A percentile compares a stretch with the other conserved stretches of the same genome.
These are phyloP conservation scores for Elsinoe perseae DNA, from an alignment of 2,329 filamentous ascomycete species.

Conservation along the genomic window DNA sequence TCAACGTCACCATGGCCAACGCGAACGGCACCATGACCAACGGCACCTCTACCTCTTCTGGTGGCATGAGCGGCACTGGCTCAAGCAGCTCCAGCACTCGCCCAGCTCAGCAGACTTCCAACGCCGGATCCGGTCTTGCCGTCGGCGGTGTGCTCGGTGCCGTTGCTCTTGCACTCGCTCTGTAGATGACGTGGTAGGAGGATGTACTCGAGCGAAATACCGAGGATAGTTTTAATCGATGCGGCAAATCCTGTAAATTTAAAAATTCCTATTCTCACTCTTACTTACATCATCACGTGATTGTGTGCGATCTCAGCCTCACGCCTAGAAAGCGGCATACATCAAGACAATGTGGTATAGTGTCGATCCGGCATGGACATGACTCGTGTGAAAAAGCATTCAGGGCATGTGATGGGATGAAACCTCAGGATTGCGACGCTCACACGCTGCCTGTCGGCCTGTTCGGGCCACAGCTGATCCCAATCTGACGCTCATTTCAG, in stretches of 20 bases:
- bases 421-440: constrained; percentile 9
- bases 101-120: constrained; percentile 8
- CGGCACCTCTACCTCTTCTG: neutral
- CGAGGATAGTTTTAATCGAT: neutral
- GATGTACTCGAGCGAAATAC: neutral
- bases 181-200: constrained; percentile 1
- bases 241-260: too few species aligned
- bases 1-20: constrained; percentile 17
- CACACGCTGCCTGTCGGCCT: neutral
- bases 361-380: constrained; percentile 4
- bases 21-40: constrained; percentile 8
- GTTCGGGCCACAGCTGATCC: constrained; percentile 8
- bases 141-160: constrained; percentile 11
- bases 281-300: constrained; percentile 9
- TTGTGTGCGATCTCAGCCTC: neutral
- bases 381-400: constrained; percentile 7
- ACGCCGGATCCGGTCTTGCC: constrained; percentile 3
- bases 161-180: constrained; percentile 4
- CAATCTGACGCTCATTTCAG: constrained; percentile 11
- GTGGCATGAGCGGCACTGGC: constrained; percentile 2
- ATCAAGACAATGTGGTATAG: constrained; percentile 7
- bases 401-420: neutral
- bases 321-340: neutral
- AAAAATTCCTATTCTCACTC: too few species aligned
- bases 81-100: constrained; percentile 2